Percentiles rank a stretch among this genome's conserved stretches.
Conservation (phyloP, 202 grass and related monocot genomes). For the Brachypodium distachyon region DNA sequence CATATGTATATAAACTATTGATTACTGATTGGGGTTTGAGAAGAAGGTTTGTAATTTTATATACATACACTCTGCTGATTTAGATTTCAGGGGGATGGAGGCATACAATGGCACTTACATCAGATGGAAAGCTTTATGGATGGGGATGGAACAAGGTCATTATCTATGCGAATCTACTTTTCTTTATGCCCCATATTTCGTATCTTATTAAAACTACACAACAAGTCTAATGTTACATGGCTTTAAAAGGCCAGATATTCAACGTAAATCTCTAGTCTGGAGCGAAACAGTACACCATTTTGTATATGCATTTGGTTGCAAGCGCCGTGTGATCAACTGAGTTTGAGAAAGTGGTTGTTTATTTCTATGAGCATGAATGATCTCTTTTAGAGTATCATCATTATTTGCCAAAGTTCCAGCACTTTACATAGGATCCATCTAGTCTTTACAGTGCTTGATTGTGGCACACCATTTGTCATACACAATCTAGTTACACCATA, state of each 20-base stretch:
- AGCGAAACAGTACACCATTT: not conserved
- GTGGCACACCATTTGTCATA: not conserved
- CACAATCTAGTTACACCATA: not conserved
- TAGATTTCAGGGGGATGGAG: slow-evolving; percentile 99
- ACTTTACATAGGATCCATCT: not conserved
- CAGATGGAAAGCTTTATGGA: slow-evolving; percentile 93
- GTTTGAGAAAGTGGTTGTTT: not conserved
- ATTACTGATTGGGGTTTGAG: not conserved
- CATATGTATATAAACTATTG: not conserved
- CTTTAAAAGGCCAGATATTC: not conserved
- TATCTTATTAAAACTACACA: not conserved
- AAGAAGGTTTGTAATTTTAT: slow-evolving; percentile 10
- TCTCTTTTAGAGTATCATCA: not conserved
- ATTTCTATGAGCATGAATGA: not conserved
- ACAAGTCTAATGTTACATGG: not conserved
- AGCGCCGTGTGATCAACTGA: not conserved
- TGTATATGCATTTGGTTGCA: not conserved
- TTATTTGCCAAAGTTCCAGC: not conserved
- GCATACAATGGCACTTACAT: slow-evolving; percentile 93
- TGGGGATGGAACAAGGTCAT: slow-evolving; percentile 99
- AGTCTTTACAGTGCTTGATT: not conserved
- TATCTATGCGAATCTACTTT: slow-evolving; percentile 7
- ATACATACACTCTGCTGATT: slow-evolving; percentile 19
- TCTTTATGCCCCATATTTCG: not conserved
- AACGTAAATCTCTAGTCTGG: not conserved